Percentiles rank a stretch among this genome's conserved stretches.
These are phyloP conservation scores for Lichtheimia ornata DNA, from an alignment of 371 early-diverging fungal species.

Conservation along the genomic window DNA sequence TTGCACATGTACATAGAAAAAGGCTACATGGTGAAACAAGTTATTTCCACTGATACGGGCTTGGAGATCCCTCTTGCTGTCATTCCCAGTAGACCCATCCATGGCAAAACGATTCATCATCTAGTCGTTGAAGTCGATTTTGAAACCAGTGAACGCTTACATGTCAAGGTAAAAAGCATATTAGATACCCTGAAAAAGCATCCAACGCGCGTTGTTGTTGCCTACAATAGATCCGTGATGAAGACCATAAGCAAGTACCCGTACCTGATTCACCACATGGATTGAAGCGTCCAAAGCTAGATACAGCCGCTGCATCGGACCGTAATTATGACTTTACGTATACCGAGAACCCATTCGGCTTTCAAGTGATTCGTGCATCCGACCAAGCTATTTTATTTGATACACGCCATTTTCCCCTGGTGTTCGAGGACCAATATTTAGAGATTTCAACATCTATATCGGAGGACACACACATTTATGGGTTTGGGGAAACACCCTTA, in stretches of 20 bases:
- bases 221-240: constrained; percentile 43
- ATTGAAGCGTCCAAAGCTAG: constrained; percentile 22
- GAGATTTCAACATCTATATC: constrained; percentile 59
- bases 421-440: constrained; percentile 73
- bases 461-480: constrained; percentile 65
- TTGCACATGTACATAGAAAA: too few relatives aligned
- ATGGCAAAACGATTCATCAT: constrained; percentile 46
- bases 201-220: background rate
- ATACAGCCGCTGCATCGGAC: constrained; percentile 14
- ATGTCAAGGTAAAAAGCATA: constrained; percentile 40
- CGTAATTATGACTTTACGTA: constrained; percentile 48
- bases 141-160: constrained; percentile 50
- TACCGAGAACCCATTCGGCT: constrained; percentile 54
- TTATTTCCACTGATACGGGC: constrained; percentile 12
- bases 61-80: constrained; percentile 25
- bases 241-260: constrained; percentile 44
- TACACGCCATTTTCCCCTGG: constrained; percentile 54
- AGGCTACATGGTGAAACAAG: too few relatives aligned
- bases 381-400: constrained; percentile 58
- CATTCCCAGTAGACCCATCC: constrained; percentile 20
- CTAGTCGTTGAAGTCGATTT: constrained; percentile 49
- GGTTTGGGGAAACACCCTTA: constrained; percentile 67
- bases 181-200: background rate
- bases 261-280: constrained; percentile 57
- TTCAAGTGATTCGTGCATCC: constrained; percentile 51